Percentiles rank a stretch among this genome's conserved stretches.
Evolutionary conservation across 345 rosid genomes (phyloP).

Genomic region (Leavenworthia alabamica): DNA sequence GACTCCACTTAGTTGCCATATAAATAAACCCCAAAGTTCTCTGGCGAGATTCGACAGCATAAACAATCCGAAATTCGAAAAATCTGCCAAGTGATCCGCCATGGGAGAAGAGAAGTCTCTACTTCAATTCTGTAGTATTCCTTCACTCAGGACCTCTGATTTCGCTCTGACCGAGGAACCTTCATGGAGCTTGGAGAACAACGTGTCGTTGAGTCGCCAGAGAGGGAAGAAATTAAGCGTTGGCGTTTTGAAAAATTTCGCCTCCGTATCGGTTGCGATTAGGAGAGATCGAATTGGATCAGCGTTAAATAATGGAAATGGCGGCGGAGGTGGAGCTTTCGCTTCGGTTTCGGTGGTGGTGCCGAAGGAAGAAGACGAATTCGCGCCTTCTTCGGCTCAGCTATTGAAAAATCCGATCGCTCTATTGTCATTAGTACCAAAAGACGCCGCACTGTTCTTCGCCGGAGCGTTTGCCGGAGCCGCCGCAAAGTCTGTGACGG

Average conservation of each 20-base stretch:
- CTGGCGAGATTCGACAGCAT: not conserved
- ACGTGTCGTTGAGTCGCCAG: conserved; percentile 17
- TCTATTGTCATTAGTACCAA: conserved; percentile 47
- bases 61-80: not conserved
- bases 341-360: conserved; percentile 50
- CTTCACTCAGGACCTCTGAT: conserved; percentile 38
- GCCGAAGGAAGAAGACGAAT: conserved; percentile 31
- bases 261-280: conserved; percentile 15
- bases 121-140: conserved; percentile 33
- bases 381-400: conserved; percentile 64
- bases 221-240: not conserved
- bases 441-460: conserved; percentile 56
- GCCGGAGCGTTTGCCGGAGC: conserved; percentile 90
- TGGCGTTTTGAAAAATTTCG: conserved; percentile 13
- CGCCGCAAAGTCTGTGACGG: conserved; percentile 82
- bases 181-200: conserved; percentile 25
- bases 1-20: conserved; percentile 9
- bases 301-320: conserved; percentile 1
- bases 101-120: conserved; percentile 48
- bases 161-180: conserved; percentile 25
- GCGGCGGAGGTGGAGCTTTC: conserved; percentile 33
- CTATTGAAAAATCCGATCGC: conserved; percentile 72
- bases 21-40: not conserved
- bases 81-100: conserved; percentile 3
- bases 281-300: conserved; percentile 14